phyloP scores from a whole-genome alignment of 1,139 yeast genomes.

The Hyphopichia fennica region DNA sequence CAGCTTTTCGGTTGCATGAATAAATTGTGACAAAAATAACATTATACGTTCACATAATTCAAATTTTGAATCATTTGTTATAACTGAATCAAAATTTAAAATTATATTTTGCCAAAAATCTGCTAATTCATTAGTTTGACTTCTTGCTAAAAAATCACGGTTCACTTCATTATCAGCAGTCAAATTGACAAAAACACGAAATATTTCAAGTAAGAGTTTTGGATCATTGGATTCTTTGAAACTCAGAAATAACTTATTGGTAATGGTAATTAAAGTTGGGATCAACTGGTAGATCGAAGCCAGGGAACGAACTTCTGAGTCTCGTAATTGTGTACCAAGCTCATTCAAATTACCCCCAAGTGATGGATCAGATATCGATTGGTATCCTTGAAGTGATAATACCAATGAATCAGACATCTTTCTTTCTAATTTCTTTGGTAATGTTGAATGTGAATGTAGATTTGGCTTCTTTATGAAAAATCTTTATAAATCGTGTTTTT shows the following conservation, averaged over 20 bases:
- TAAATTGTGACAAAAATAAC: slow-evolving; percentile 35
- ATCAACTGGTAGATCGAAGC: neutral
- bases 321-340: slow-evolving; percentile 3
- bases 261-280: neutral
- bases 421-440: too few species aligned
- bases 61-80: neutral
- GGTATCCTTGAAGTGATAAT: neutral
- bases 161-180: slow-evolving; percentile 40
- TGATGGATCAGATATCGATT: neutral
- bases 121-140: slow-evolving; percentile 6
- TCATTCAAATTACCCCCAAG: neutral
- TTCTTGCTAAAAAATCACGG: slow-evolving; percentile 19
- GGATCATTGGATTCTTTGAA: neutral
- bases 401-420: neutral
- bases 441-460: too few species aligned
- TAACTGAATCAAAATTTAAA: neutral
- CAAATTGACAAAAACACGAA: slow-evolving; percentile 34
- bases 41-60: slow-evolving; percentile 14
- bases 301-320: neutral
- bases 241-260: neutral
- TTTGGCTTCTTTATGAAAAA: too few species aligned
- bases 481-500: too few species aligned
- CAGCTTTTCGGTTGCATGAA: slow-evolving; percentile 25
- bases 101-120: slow-evolving; percentile 22
- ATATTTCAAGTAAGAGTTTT: slow-evolving; percentile 12